phyloP scores from a whole-genome alignment of 2,329 filamentous ascomycete genomes.

The Hortaea werneckii region DNA sequence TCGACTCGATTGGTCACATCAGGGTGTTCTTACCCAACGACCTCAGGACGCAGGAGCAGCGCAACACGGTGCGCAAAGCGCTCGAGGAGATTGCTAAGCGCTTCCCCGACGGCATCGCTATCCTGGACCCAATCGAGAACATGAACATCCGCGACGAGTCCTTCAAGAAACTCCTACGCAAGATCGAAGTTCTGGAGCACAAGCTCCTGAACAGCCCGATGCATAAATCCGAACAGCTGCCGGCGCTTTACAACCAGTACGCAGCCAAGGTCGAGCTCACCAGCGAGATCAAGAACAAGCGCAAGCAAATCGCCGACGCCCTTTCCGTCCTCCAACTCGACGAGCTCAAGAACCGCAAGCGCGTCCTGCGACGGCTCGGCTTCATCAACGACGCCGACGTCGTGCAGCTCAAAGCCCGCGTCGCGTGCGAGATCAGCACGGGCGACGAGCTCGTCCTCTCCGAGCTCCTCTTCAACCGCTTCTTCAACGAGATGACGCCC shows the following conservation, averaged over 20 bases:
- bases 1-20: conserved; percentile 75
- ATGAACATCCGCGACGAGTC: conserved; percentile 89
- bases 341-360: conserved; percentile 90
- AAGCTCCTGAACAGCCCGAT: conserved; percentile 79
- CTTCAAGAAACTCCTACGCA: conserved; percentile 83
- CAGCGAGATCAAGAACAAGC: conserved; percentile 75
- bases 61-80: conserved; percentile 56
- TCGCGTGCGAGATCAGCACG: conserved; percentile 95
- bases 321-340: conserved; percentile 87
- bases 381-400: conserved; percentile 96
- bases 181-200: conserved; percentile 95
- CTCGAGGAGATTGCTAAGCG: conserved; percentile 72
- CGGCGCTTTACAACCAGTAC: conserved; percentile 80
- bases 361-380: conserved; percentile 81
- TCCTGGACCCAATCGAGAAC: conserved; percentile 87
- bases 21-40: conserved; percentile 76
- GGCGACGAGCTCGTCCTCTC: conserved; percentile 90
- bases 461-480: conserved; percentile 89
- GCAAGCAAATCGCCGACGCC: conserved; percentile 76
- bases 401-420: conserved; percentile 90
- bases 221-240: conserved; percentile 77
- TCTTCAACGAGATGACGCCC: conserved; percentile 90
- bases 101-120: conserved; percentile 84
- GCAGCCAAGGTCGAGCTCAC: conserved; percentile 64
- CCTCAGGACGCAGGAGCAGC: conserved; percentile 55